A percentile compares a stretch with the other conserved stretches of the same genome.
Evolutionary conservation across 257 asterid species (phyloP).

Genomic region (Linaria vulgaris): DNA sequence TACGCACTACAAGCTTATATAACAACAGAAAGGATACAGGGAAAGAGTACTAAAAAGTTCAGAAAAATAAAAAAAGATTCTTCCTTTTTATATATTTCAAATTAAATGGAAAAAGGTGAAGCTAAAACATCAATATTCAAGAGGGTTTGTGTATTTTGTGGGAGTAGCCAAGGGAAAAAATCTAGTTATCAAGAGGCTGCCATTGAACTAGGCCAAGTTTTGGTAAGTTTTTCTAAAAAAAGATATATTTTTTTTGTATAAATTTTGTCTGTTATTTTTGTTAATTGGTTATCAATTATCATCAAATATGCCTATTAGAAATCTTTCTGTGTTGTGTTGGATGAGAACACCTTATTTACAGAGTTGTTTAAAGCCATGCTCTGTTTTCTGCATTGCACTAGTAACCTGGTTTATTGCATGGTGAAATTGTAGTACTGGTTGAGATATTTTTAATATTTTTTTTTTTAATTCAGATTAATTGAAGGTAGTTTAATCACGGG

Average conservation of each 20-base stretch:
- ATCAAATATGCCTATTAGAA: conserved; percentile 6
- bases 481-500: conserved; percentile 1
- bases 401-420: conserved; percentile 10
- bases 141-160: conserved; percentile 93
- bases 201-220: conserved; percentile 66
- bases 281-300: conserved; percentile 19
- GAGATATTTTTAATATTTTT: too few relatives aligned
- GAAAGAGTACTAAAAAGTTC: too few relatives aligned
- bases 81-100: too few relatives aligned
- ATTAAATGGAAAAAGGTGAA: conserved; percentile 20
- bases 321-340: conserved; percentile 24
- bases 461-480: background rate
- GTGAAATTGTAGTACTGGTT: background rate
- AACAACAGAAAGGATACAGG: too few relatives aligned
- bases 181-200: conserved; percentile 86
- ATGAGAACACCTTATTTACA: background rate
- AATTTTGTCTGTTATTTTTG: background rate
- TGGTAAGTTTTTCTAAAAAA: conserved; percentile 39
- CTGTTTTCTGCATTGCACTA: conserved; percentile 6
- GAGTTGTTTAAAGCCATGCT: background rate
- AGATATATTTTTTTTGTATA: conserved; percentile 6
- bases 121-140: conserved; percentile 58
- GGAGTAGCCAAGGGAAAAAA: conserved; percentile 91
- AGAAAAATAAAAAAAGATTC: too few relatives aligned
- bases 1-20: too few relatives aligned